Percentiles rank a stretch among this genome's conserved stretches.
phyloP scores from a whole-genome alignment of 169 alveolate genomes.

The Plasmodium gonderi region DNA sequence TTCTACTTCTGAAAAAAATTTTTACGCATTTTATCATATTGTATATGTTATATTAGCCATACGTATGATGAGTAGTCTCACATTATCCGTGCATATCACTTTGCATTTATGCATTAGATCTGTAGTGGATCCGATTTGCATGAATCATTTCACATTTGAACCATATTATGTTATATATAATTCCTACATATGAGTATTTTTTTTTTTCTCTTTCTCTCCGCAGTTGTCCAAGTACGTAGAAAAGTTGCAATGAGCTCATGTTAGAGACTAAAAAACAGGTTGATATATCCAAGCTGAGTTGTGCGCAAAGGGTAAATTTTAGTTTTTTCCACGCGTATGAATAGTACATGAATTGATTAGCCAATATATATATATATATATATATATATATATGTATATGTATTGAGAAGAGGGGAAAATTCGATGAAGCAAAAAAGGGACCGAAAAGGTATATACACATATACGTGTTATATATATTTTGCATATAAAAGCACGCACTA shows the following conservation, averaged over 20 bases:
- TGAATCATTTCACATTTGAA: too few relatives aligned
- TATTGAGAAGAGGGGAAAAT: background rate
- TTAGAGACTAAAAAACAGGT: background rate
- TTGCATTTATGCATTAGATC: too few relatives aligned
- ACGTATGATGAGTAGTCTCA: too few relatives aligned
- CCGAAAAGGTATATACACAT: background rate
- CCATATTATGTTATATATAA: background rate
- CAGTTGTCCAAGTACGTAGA: slow-evolving; percentile 65
- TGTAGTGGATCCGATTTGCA: too few relatives aligned
- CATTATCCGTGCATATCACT: too few relatives aligned
- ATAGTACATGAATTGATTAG: background rate
- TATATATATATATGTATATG: too few relatives aligned
- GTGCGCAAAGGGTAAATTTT: background rate
- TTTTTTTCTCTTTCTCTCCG: background rate
- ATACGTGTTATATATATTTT: background rate
- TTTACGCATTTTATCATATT: background rate
- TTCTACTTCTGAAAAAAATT: slow-evolving; percentile 44
- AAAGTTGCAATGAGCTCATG: slow-evolving; percentile 23
- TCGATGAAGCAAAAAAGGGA: too few relatives aligned
- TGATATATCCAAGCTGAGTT: background rate
- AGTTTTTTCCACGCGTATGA: too few relatives aligned
- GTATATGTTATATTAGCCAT: too few relatives aligned
- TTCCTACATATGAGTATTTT: background rate
- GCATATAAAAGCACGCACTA: background rate
- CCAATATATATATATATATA: background rate